Evolutionary conservation across 352 stramenopile species (phyloP), one percentile per base, ranked within the genome.

Genomic region (Globisporangium nodosum): DNA sequence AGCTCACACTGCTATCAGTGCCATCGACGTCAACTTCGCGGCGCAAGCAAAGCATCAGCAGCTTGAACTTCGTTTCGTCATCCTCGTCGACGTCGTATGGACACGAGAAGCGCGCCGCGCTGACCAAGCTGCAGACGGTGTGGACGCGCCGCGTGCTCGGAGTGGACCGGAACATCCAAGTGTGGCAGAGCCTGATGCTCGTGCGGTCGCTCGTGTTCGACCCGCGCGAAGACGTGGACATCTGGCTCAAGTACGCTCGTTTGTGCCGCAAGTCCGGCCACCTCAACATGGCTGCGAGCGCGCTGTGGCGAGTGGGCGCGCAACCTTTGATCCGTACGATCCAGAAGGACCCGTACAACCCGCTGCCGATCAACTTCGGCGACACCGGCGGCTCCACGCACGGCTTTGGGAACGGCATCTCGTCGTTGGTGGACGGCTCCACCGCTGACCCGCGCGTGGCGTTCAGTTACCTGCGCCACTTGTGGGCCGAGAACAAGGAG

Each of bases 161-260:
- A n/a, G 98, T 97, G 45, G 84, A 98, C 42, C 81, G 84, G 40
- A 96, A 97, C 58, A 94, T 97, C 39, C 71, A 90, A 58, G 90
- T 97, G 40, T 98, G 92, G 94, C 92, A 98, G 58, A 88, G 82
- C 55, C 91, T 99, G 49, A 94, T 99, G 68, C 85, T 97, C 45
- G 92, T 99, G 45, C 88, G 96, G 49, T 96, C 92, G 12, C 76
- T 98, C 6, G 87, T 98, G 12, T 85, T 97, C 21, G 76, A 96
- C 49, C 75, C 87, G 1, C 78, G 78, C 40, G 90, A 98, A 67
- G 88, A 98, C 45, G 76, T 97, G 4, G 79, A 98, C 42, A 92
- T 96, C 40, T 98, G 92, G 91, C 77, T 98, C 35, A 96, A 97
- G 54, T 98, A 97, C 64, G 89, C 94, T 35, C 88, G 87, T 0